Percentiles rank a stretch among this genome's conserved stretches.
phyloP scores from a whole-genome alignment of 441 rosid genomes.

The Cnidoscolus chayamansa region DNA sequence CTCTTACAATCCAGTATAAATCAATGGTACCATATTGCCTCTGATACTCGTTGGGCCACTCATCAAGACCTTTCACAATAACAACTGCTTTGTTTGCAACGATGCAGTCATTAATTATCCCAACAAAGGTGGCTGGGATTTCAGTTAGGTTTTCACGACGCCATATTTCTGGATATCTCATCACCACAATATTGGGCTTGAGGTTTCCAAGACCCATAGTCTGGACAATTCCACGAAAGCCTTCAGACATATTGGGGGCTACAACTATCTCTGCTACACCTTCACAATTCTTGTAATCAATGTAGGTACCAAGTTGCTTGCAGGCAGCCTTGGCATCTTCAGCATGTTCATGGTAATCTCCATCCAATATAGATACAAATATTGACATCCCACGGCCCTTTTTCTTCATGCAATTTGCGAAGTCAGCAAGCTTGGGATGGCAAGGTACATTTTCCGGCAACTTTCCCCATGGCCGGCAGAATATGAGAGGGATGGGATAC shows the following conservation, averaged over 20 bases:
- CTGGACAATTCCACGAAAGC: slow-evolving; percentile 94
- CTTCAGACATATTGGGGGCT: slow-evolving; percentile 97
- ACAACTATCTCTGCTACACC: slow-evolving; percentile 98
- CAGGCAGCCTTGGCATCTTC: slow-evolving; percentile 94
- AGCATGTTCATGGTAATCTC: slow-evolving; percentile 90
- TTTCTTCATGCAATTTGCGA: slow-evolving; percentile 99
- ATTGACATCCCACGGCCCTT: slow-evolving; percentile 99
- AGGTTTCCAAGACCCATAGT: slow-evolving; percentile 98
- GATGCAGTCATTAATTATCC: slow-evolving; percentile 91
- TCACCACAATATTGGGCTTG: slow-evolving; percentile 94
- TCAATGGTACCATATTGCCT: slow-evolving; percentile 94
- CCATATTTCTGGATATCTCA: slow-evolving; percentile 99
- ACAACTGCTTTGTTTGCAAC: slow-evolving; percentile 99
- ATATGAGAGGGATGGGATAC: slow-evolving; percentile 96
- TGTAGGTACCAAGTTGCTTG: slow-evolving; percentile 80
- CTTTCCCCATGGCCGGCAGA: slow-evolving; percentile 99
- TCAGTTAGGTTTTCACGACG: slow-evolving; percentile 90
- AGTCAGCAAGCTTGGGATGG: slow-evolving; percentile 97
- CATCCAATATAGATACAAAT: slow-evolving; percentile 81
- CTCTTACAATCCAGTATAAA: slow-evolving; percentile 96
- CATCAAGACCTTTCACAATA: slow-evolving; percentile 95
- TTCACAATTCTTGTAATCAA: slow-evolving; percentile 90
- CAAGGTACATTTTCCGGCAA: slow-evolving; percentile 98
- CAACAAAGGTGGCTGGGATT: slow-evolving; percentile 87
- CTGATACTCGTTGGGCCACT: slow-evolving; percentile 98